Evolutionary conservation across 768 basidiomycete genomes (phyloP).

Genomic region (Pholiota molesta): DNA sequence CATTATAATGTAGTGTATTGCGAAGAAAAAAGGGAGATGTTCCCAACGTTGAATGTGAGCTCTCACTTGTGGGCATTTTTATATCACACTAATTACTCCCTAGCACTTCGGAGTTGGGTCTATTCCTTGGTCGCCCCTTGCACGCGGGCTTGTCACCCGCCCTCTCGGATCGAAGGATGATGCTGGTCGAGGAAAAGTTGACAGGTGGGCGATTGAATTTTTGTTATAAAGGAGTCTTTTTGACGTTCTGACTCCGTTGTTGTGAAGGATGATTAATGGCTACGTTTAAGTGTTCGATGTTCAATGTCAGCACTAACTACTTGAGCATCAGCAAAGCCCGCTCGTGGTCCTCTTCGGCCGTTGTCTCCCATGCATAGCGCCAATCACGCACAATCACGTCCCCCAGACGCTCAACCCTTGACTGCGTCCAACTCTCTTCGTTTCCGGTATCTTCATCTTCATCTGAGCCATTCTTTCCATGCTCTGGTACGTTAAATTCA

Average conservation of each 20-base stretch:
- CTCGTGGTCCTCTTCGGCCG: slow-evolving; percentile 1
- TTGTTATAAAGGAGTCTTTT: too few relatives aligned
- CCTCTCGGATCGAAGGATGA: slow-evolving; percentile 48
- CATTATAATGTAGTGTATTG: slow-evolving; percentile 63
- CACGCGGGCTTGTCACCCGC: slow-evolving; percentile 46
- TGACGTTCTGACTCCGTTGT: not conserved
- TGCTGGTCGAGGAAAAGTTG: slow-evolving; percentile 17
- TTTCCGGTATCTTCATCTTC: not conserved
- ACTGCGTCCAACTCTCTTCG: not conserved
- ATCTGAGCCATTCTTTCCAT: not conserved
- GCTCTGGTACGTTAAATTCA: slow-evolving; percentile 1
- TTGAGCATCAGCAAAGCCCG: not conserved
- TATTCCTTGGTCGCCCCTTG: slow-evolving; percentile 65
- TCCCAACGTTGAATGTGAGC: slow-evolving; percentile 55
- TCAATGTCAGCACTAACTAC: not conserved
- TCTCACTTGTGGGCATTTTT: not conserved
- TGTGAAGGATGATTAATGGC: slow-evolving; percentile 6
- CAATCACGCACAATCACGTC: slow-evolving; percentile 4
- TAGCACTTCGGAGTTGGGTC: slow-evolving; percentile 55
- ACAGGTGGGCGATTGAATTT: not conserved
- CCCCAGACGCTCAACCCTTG: not conserved
- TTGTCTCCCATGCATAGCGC: slow-evolving; percentile 10
- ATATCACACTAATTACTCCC: not conserved
- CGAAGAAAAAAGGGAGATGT: slow-evolving; percentile 69
- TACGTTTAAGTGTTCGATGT: not conserved